Base-by-base conservation (phyloP, 495 filamentous ascomycete genomes). In the Clohesyomyces aquaticus region DNA sequence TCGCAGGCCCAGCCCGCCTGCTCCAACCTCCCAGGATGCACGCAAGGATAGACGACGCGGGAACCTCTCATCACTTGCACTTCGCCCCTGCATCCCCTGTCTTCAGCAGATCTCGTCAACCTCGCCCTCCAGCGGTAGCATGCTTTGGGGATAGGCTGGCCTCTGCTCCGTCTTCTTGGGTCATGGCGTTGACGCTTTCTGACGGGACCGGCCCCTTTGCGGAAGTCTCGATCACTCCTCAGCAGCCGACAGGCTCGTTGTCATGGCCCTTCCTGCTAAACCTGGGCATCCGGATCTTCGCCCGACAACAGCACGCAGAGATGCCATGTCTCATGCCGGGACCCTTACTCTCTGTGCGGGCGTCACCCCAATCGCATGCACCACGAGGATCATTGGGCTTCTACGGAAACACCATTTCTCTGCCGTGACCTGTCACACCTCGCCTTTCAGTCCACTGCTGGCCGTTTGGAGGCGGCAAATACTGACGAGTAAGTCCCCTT, bases 311-410 rank as follows among this genome's bases (percentile, higher is more conserved):
- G 48, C 25, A 22, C 27, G 52, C 57, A 45, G 51, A 21, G 41
- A 43, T 50, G 29, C 32, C 14, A 35, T 26, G 38, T 58, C 22
- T 52, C 56, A n/a, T 55, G 42, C 42, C 29, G 49, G 52, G 56
- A 38, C 35, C 16, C 9, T n/a, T 46, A 28, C 28, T 42, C 11
- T 42, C 11, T 9, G 16, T 28, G 49, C 27, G 4, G 23, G 25
- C 6, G 49, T 32, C 19, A 14, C 23, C 49, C 22, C 47, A 38
- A 6, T 35, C 35, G 4, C 55, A 58, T 28, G 47, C 62, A 65
- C 66, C 57, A 60, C 66, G 52, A 65, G 42, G 27, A 68, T 52
- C 46, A 64, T 68, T 64, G 54, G 61, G 66, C 66, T 46, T 56
- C 46, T 22, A 55, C 48, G 61, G 46, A 53, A 12, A 25, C 42